Evolutionary conservation across 1,284 basidiomycete species (phyloP), one percentile per base, ranked within the genome.

Genomic region (Tilletia caries): DNA sequence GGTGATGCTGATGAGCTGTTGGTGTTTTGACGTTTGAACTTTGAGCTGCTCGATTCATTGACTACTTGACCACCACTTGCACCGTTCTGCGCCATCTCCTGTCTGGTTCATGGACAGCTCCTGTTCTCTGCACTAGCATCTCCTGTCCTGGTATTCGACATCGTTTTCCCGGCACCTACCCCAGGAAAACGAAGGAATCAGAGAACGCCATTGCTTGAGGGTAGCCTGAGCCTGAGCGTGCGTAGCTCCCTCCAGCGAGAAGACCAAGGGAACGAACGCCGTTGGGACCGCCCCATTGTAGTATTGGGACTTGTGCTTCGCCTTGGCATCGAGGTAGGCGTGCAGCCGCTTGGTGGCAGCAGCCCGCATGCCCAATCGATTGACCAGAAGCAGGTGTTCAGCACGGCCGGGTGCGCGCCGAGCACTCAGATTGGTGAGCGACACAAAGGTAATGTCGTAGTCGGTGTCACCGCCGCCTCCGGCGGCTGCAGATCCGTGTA

Each of bases 361-460:
- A 6, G 18, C 25, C 6, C 48, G 48, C 48, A 50, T 50, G 8
- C 48, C 48, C 20, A n/a, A 4, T 50, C 5, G 6, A 18, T n/a
- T 20, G 25, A 27, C 48, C 18, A 50, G 20, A 6, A n/a, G 20
- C 48, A n/a, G 4, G 20, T 50, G 48, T 4, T 20, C 25, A 27
- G 25, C 4, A n/a, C 48, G 48, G 20, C 20, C 48, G 5, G 48
- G 48, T 6, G 48, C 48, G 5, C 48, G 48, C 48, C 20, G 48
- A 27, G 48, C 48, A 50, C 5, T 8, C 20, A 18, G 4, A n/a
- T 50, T 50, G 48, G 48, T 50, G 20, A 50, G 25, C 4, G 48
- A 50, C 20, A 50, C 25, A n/a, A 50, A 50, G 48, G 48, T 50
- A n/a, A 50, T 50, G 20, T 50, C 48, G 48, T 50, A 27, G 48